phyloP scores from a whole-genome alignment of 371 early-diverging fungal species.

The Mortierella sp. region DNA sequence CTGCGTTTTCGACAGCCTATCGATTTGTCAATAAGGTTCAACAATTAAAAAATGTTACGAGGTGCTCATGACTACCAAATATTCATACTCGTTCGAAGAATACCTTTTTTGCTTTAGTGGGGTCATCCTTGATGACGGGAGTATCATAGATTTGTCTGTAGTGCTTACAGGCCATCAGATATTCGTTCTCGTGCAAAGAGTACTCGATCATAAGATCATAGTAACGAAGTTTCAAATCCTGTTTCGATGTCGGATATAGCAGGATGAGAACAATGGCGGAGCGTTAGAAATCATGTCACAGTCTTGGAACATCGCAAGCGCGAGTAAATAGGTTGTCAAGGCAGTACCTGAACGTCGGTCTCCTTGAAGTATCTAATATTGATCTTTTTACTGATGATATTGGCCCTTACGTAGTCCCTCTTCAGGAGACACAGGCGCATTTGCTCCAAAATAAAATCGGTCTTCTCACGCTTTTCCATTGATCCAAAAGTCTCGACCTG shows the following conservation, averaged over 20 bases:
- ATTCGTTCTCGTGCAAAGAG: conserved; percentile 91
- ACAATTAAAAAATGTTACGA: background rate
- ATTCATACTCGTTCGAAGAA: conserved; percentile 1
- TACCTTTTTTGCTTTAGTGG: conserved; percentile 83
- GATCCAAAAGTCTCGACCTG: conserved; percentile 98
- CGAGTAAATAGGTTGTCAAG: background rate
- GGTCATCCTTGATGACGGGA: conserved; percentile 82
- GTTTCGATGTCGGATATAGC: background rate
- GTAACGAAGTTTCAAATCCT: conserved; percentile 95
- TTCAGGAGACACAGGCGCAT: conserved; percentile 95
- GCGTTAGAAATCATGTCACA: background rate
- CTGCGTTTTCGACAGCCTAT: conserved; percentile 79
- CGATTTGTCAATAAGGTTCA: background rate
- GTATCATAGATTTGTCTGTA: conserved; percentile 93
- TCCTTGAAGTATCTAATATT: conserved; percentile 93
- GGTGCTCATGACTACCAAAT: background rate
- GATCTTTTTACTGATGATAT: conserved; percentile 96
- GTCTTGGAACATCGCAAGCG: background rate
- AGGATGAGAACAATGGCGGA: background rate
- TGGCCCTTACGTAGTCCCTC: conserved; percentile 91
- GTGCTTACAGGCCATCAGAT: conserved; percentile 91
- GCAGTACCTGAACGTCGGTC: conserved; percentile 76
- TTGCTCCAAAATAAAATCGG: conserved; percentile 98
- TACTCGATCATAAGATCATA: conserved; percentile 96
- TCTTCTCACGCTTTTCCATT: conserved; percentile 98